Base-by-base conservation (phyloP, 352 stramenopile genomes). In the Aphanomyces euteiches region DNA sequence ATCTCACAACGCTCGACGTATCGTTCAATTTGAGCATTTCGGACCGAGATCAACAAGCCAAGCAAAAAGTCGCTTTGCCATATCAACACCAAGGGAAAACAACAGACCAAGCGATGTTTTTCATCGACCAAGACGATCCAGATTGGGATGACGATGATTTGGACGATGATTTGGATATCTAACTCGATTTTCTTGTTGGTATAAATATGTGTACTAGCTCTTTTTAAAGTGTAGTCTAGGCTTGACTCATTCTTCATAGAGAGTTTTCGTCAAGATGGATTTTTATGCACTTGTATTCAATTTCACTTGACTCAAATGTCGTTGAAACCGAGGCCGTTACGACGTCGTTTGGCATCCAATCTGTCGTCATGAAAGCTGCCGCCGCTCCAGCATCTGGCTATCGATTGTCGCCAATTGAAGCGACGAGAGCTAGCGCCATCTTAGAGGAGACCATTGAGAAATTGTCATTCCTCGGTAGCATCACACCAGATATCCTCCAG, bases 391-490 rank as follows among this genome's bases (percentile, higher is more conserved):
- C 63, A 40, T 40, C 68, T 21, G 28, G 15, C 2, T 36, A 71
- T 47, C 67, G 69, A 66, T 75, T 94, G 47, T 86, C 77, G 56
- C 69, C 83, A 4, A 87, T 76, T 10, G 85, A 95, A 77, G 82
- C 78, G 8, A 77, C 91, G 5, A 79, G 88, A 19, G 87, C 85
- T 19, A 89, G 84, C 54, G 86, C 87, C 21, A 80, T 96, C 59
- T 66, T 97, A 45, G 90, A 98, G 72, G 92, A 98, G 65, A 87
- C 89, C 1, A 73, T 96, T 15, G 90, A 97, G 78, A 97, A 97
- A 77, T 80, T 98, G 56, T 83, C 70, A 47, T 97, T 97, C 72
- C 77, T 98, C 10, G 89, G 84, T 34, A 92, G 82, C 72, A 96
- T 97, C 74, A 96, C 88, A 47, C 90, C 91, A 17, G 90, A 97